These are phyloP conservation scores for Aureobasidium namibiae DNA, from an alignment of 2,329 filamentous ascomycete genomes.

Conservation along the genomic window DNA sequence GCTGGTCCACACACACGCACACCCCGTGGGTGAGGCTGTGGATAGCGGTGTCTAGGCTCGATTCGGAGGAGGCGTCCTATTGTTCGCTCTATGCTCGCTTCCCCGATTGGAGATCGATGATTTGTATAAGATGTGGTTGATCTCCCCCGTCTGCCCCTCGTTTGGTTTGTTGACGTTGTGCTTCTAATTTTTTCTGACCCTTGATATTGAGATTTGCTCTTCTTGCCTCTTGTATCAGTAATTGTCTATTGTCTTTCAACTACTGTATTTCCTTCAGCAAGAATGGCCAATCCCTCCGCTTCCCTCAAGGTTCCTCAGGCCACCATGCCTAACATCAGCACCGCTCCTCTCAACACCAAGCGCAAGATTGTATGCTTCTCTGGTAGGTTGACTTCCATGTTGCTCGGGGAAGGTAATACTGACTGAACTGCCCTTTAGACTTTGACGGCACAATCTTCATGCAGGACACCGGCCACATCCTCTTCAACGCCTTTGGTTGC, in stretches of 20 bases:
- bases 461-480: slow-evolving; percentile 57
- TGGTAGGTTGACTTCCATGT: slow-evolving; percentile 31
- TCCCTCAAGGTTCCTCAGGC: slow-evolving; percentile 18
- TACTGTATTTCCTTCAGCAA: neutral
- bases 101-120: neutral
- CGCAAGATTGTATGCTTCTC: slow-evolving; percentile 53
- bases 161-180: slow-evolving; percentile 7
- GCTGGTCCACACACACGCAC: no score
- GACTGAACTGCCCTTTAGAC: slow-evolving; percentile 34
- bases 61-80: neutral
- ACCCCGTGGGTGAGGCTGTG: slow-evolving; percentile 1
- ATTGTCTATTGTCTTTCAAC: neutral
- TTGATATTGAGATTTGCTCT: neutral
- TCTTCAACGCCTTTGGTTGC: slow-evolving; percentile 59
- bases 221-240: neutral
- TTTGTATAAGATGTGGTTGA: slow-evolving; percentile 9
- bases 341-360: slow-evolving; percentile 33
- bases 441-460: slow-evolving; percentile 65
- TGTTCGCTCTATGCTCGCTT: neutral
- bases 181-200: neutral
- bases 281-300: slow-evolving; percentile 25
- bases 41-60: neutral
- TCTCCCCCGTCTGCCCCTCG: neutral
- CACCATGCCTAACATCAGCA: slow-evolving; percentile 16
- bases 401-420: neutral